These are phyloP conservation scores for Paraconiothyrium sp. DNA, from an alignment of 2,329 filamentous ascomycete genomes.

Conservation along the genomic window DNA sequence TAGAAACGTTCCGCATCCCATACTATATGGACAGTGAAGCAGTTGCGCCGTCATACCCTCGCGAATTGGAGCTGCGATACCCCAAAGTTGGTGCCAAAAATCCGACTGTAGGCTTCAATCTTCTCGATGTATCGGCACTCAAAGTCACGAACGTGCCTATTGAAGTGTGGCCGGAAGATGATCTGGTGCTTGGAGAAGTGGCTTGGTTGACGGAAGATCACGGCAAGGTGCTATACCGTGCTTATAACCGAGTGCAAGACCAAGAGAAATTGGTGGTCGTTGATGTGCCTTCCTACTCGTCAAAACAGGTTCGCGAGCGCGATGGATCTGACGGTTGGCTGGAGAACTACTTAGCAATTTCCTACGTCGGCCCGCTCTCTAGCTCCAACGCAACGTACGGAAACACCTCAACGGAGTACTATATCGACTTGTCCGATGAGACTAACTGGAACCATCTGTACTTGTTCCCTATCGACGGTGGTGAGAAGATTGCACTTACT, in stretches of 20 bases:
- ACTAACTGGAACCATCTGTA: constrained; percentile 74
- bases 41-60: constrained; percentile 68
- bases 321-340: constrained; percentile 71
- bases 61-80: constrained; percentile 70
- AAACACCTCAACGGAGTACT: constrained; percentile 59
- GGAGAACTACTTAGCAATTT: constrained; percentile 66
- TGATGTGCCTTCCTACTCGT: constrained; percentile 59
- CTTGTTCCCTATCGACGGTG: constrained; percentile 67
- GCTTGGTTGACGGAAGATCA: constrained; percentile 72
- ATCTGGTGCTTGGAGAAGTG: constrained; percentile 73
- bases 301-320: constrained; percentile 63
- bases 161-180: constrained; percentile 66
- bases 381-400: constrained; percentile 47
- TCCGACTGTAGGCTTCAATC: constrained; percentile 69
- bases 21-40: constrained; percentile 71
- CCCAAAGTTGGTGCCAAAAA: constrained; percentile 75
- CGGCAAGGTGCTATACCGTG: constrained; percentile 69
- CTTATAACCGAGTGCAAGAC: constrained; percentile 75
- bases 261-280: constrained; percentile 70
- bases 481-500: constrained; percentile 67
- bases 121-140: constrained; percentile 63
- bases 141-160: constrained; percentile 60
- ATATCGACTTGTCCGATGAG: constrained; percentile 73
- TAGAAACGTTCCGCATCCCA: constrained; percentile 71
- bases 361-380: constrained; percentile 60